Conservation (phyloP, 2,329 filamentous ascomycete genomes). For the Rhinocladiella similis region DNA sequence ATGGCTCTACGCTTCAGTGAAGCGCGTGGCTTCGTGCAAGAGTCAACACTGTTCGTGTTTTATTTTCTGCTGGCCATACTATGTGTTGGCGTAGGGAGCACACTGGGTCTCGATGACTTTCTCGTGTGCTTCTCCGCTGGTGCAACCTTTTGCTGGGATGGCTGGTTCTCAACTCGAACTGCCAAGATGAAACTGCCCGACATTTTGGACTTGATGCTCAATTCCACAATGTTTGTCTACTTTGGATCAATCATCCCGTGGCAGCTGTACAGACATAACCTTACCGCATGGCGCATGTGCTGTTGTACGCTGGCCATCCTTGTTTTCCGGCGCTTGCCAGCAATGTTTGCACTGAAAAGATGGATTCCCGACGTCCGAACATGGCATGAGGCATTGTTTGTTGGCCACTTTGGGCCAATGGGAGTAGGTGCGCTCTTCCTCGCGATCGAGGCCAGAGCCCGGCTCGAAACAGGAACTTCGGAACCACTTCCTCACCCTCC, state of each 20-base stretch:
- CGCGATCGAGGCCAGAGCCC: constrained; percentile 55
- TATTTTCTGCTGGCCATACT: constrained; percentile 57
- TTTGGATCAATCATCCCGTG: constrained; percentile 58
- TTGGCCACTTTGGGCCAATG: constrained; percentile 60
- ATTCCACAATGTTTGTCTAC: constrained; percentile 57
- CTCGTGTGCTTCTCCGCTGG: constrained; percentile 58
- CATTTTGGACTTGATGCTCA: constrained; percentile 56
- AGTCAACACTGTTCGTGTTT: constrained; percentile 54
- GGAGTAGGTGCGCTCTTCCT: constrained; percentile 58
- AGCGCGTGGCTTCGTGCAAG: constrained; percentile 46
- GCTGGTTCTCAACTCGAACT: constrained; percentile 53
- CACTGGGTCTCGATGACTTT: constrained; percentile 57
- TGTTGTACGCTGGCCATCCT: constrained; percentile 51
- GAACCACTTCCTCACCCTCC: constrained; percentile 48
- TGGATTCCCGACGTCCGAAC: constrained; percentile 52
- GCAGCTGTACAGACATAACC: constrained; percentile 39
- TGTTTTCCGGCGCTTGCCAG: constrained; percentile 53
- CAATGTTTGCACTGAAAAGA: constrained; percentile 50
- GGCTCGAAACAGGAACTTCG: constrained; percentile 52
- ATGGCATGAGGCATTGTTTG: constrained; percentile 54
- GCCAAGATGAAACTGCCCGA: constrained; percentile 48
- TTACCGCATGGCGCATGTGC: constrained; percentile 45
- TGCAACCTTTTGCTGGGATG: constrained; percentile 55
- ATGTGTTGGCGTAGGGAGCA: constrained; percentile 52
- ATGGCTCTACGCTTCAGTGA: constrained; percentile 50